phyloP scores from a whole-genome alignment of 805 yeast species.

The Wickerhamiella bombiphila region DNA sequence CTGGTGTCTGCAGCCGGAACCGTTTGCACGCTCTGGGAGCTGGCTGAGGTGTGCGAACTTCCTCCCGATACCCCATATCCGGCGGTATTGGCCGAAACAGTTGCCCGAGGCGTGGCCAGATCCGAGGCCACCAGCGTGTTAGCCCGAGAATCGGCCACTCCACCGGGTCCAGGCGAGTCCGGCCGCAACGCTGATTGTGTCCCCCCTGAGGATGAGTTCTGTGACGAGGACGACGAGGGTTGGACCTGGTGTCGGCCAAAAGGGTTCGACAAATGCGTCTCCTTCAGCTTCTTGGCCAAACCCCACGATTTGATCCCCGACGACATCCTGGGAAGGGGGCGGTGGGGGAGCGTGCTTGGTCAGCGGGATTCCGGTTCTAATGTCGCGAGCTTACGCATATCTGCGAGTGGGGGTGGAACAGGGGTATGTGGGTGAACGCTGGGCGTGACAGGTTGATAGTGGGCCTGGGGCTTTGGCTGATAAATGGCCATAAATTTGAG shows the following conservation, averaged over 20 bases:
- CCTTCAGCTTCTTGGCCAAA: conserved; percentile 33
- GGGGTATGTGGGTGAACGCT: no score
- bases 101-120: background rate
- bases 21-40: no score
- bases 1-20: conserved; percentile 1
- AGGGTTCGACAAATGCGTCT: conserved; percentile 24
- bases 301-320: conserved; percentile 26
- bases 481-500: no score
- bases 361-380: no score
- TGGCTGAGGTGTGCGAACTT: background rate
- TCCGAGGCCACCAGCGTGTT: background rate
- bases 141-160: background rate
- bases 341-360: background rate
- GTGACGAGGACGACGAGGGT: background rate
- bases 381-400: no score
- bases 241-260: conserved; percentile 4
- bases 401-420: no score
- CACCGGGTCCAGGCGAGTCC: background rate
- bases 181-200: background rate
- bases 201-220: background rate
- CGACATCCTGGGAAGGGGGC: conserved; percentile 12
- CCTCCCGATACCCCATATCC: background rate
- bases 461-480: no score
- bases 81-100: background rate
- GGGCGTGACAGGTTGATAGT: no score